Conservation (phyloP, 805 yeast genomes). For the Torulaspora delbrueckii region DNA sequence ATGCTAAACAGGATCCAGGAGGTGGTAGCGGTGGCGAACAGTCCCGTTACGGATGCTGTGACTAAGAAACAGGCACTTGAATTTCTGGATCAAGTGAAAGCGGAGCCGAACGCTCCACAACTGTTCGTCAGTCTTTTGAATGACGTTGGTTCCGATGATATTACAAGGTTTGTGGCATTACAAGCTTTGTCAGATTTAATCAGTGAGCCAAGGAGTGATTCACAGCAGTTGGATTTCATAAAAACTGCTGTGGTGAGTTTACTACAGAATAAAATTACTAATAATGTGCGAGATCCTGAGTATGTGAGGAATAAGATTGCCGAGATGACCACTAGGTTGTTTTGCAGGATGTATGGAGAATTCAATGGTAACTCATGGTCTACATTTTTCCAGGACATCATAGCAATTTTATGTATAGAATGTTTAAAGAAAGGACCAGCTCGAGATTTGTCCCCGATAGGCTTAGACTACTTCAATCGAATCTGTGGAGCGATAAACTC, state of each 20-base stretch:
- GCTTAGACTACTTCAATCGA: slow-evolving; percentile 70
- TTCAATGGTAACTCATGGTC: slow-evolving; percentile 31
- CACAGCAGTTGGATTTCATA: slow-evolving; percentile 19
- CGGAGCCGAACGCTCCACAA: slow-evolving; percentile 26
- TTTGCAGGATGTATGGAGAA: slow-evolving; percentile 33
- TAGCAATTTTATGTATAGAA: slow-evolving; percentile 23
- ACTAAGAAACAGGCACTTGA: slow-evolving; percentile 54
- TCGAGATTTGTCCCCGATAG: slow-evolving; percentile 36
- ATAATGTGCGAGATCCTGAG: slow-evolving; percentile 27
- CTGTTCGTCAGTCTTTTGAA: slow-evolving; percentile 25
- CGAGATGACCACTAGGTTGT: slow-evolving; percentile 32
- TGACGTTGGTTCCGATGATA: slow-evolving; percentile 25
- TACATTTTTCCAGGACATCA: slow-evolving; percentile 31
- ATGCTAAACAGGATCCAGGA: slow-evolving; percentile 62
- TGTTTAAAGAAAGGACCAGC: slow-evolving; percentile 12
- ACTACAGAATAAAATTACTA: slow-evolving; percentile 21
- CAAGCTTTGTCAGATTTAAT: slow-evolving; percentile 31
- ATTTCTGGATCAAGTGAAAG: slow-evolving; percentile 27
- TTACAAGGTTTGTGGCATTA: slow-evolving; percentile 33
- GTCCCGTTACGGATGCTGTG: slow-evolving; percentile 56
- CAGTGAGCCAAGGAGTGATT: slow-evolving; percentile 7
- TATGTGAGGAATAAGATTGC: slow-evolving; percentile 34
- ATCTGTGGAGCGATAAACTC: slow-evolving; percentile 72
- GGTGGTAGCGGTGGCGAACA: slow-evolving; percentile 80
- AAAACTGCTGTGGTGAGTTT: slow-evolving; percentile 24